Base-by-base conservation (phyloP, 305 asterid species). In the Ilex paraguariensis region DNA sequence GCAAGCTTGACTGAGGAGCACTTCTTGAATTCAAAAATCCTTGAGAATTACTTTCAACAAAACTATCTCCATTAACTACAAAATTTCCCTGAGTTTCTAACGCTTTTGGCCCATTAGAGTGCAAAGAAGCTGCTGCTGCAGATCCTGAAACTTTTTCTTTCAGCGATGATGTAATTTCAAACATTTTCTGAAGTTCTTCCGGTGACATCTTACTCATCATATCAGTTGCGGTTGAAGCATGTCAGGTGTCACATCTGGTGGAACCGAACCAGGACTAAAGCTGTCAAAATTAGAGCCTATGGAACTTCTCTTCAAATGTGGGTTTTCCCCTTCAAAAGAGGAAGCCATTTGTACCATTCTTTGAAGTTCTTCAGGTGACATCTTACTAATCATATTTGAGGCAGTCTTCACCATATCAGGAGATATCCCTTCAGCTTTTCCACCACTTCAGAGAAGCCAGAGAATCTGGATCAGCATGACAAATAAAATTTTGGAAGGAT, bases 151-250 rank as follows among this genome's bases (percentile, higher is more conserved):
- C 83, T 68, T 73, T 73, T 60, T 84, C 91, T 63, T 83, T 89
- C 70, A 90, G 63, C 56, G 95, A 74, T 65, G 98, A 86, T 13
- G 94, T 81, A 87, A 83, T 87, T 64, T 70, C 79, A 77, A 82
- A 76, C 97, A 93, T 87, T 73, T 71, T 85, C 66, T 76, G 88
- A 65, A 82, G 75, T 59, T 93, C 97, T 67, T 80, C 89, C 4
- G 95, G 92, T 56, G 98, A 81, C 95, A 90, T 80, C 82, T 83
- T 93, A 54, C 84, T 74, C 96, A 93, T 93, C 91, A 92, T 80
- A 65, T 92, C 91, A 39, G 79, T 67, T 54, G 91, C 96, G 60
- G 90, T 81, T 79, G 86, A 66, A 93, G 86, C 96, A 87, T 82
- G 67, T 85, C 96, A 6, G 96, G 95, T 15, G 95, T 70, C 63